Evolutionary conservation across 768 basidiomycete genomes (phyloP), one percentile per base, ranked within the genome.

Genomic region (Mycena amicta): DNA sequence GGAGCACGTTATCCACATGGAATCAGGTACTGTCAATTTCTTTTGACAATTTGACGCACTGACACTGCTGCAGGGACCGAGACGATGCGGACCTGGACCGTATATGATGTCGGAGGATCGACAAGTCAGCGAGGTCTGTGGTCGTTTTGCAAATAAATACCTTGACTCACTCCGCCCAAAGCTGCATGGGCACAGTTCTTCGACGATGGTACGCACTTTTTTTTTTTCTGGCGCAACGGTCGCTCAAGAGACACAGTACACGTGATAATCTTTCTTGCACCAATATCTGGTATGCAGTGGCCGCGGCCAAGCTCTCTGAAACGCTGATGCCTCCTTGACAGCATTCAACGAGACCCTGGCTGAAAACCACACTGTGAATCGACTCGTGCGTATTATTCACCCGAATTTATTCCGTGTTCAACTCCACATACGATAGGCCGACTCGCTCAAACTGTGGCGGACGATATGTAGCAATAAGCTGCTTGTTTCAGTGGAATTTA

Each of bases 151-250:
- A 11, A 2, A 25, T 4, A 50, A 18, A 31, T 37, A 20, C 2
- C 13, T 25, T 30, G 4, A 13, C 45, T 53, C 27, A 37, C 40
- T 15, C 37, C 53, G 50, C 27, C 22, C 33, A 33, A 20, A 86
- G 86, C 82, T 55, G 80, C 81, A 4, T 88, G 87, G 88, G 83
- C 83, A 1, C 85, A 87, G 26, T 89, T 83, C 67, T 88, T 89
- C 57, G 86, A 89, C 55, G 82, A 87, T 66, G 83, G 85, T 86
- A 51, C 49, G 27, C 26, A 26, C 18, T 47, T 29, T 15, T n/a
- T 27, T 25, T 50, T 45, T 4, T 37, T 39, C 15, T 5, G 20
- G 43, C 51, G 55, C 46, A 5, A 37, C 16, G 26, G 13, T 20
- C 61, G 46, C 53, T 57, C 26, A 57, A 46, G 26, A 29, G 5